These are phyloP conservation scores for Boechera stricta DNA, from an alignment of 345 rosid species.

Conservation along the genomic window DNA sequence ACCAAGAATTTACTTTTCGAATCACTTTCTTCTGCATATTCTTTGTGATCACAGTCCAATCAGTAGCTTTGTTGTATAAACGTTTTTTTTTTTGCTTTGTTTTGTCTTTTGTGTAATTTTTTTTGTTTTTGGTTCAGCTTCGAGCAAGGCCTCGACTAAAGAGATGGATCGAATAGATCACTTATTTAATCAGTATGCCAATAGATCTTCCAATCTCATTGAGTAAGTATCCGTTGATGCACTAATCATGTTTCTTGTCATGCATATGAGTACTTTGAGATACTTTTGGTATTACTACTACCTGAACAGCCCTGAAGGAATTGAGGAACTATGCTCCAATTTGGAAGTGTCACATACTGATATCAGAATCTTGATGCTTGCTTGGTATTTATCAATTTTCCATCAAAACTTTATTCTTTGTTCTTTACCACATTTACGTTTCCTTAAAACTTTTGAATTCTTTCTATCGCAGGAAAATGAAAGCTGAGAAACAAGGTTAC, in stretches of 20 bases:
- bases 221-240: slow-evolving; percentile 65
- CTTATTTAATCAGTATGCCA: slow-evolving; percentile 71
- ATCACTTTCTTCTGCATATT: background rate
- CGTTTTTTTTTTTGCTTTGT: slow-evolving; percentile 14
- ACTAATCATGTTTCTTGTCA: background rate
- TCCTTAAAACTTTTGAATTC: slow-evolving; percentile 22
- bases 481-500: slow-evolving; percentile 95
- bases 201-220: slow-evolving; percentile 73
- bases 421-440: slow-evolving; percentile 14
- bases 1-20: background rate
- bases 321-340: slow-evolving; percentile 84
- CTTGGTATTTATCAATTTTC: slow-evolving; percentile 62
- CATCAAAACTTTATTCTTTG: background rate
- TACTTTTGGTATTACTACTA: background rate
- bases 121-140: slow-evolving; percentile 52
- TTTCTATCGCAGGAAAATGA: slow-evolving; percentile 78
- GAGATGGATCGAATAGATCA: slow-evolving; percentile 94
- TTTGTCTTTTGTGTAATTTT: background rate
- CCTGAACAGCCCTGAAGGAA: slow-evolving; percentile 91
- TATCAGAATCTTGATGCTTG: slow-evolving; percentile 95
- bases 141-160: slow-evolving; percentile 85
- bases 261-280: background rate
- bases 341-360: slow-evolving; percentile 90
- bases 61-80: slow-evolving; percentile 6
- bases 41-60: background rate